A percentile compares a stretch with the other conserved stretches of the same genome.
These are phyloP conservation scores for Aspergillus chevalieri DNA, from an alignment of 2,329 filamentous ascomycete species.

Conservation along the genomic window DNA sequence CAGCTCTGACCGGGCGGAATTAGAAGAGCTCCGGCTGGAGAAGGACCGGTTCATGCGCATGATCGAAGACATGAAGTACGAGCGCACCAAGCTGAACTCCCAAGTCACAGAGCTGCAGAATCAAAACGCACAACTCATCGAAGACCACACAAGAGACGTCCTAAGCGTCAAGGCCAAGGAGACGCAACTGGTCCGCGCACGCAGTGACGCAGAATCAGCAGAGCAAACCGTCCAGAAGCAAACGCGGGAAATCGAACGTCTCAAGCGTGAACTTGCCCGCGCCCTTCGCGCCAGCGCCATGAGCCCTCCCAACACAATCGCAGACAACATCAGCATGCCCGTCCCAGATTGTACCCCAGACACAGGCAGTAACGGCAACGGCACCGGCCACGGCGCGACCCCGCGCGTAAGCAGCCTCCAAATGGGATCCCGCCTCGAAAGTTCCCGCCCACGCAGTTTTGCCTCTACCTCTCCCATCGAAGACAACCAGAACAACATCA, in stretches of 20 bases:
- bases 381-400: slow-evolving; percentile 13
- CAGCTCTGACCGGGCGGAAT: slow-evolving; percentile 79
- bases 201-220: slow-evolving; percentile 81
- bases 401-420: slow-evolving; percentile 28
- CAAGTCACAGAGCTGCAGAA: slow-evolving; percentile 94
- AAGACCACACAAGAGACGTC: slow-evolving; percentile 92
- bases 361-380: slow-evolving; percentile 22
- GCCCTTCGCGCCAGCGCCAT: slow-evolving; percentile 36
- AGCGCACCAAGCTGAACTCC: slow-evolving; percentile 72
- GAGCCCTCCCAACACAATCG: slow-evolving; percentile 28
- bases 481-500: slow-evolving; percentile 62
- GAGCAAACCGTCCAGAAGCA: slow-evolving; percentile 81
- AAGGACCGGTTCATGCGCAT: slow-evolving; percentile 71
- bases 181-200: slow-evolving; percentile 86
- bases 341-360: slow-evolving; percentile 47
- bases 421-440: slow-evolving; percentile 36
- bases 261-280: slow-evolving; percentile 74
- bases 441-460: slow-evolving; percentile 35
- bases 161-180: slow-evolving; percentile 97
- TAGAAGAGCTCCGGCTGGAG: slow-evolving; percentile 78
- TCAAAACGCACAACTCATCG: slow-evolving; percentile 92
- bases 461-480: slow-evolving; percentile 55
- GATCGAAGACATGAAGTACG: slow-evolving; percentile 73
- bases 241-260: slow-evolving; percentile 78
- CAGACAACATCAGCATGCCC: slow-evolving; percentile 50